Evolutionary conservation across 1,284 basidiomycete genomes (phyloP).

Genomic region (Erythrobasidium hasegawianum): DNA sequence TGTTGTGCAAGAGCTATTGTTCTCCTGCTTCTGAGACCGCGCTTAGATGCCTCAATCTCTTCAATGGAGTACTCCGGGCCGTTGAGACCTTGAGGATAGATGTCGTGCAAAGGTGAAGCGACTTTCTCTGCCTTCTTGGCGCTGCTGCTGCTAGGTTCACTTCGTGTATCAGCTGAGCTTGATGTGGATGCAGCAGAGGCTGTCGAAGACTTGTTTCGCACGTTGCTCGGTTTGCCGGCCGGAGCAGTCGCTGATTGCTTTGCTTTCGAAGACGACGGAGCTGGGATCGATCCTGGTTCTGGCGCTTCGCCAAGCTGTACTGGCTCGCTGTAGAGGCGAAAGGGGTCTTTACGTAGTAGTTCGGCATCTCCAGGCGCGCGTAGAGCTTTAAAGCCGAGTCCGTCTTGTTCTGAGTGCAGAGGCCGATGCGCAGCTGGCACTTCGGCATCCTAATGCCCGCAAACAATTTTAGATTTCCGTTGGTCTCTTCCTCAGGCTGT

Average conservation of each 20-base stretch:
- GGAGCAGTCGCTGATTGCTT: conserved; percentile 18
- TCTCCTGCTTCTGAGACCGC: conserved; percentile 1
- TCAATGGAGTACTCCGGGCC: conserved; percentile 40
- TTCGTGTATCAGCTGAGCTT: conserved; percentile 51
- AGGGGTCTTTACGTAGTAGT: conserved; percentile 57
- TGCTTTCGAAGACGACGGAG: conserved; percentile 43
- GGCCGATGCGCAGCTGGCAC: neutral
- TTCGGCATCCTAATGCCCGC: conserved; percentile 6
- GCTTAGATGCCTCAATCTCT: conserved; percentile 37
- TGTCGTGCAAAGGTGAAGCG: conserved; percentile 34
- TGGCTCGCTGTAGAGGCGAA: conserved; percentile 55
- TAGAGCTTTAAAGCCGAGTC: conserved; percentile 48
- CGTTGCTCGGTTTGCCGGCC: conserved; percentile 1
- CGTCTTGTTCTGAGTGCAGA: conserved; percentile 43
- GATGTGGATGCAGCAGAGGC: conserved; percentile 51
- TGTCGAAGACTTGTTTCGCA: neutral
- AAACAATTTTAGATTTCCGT: neutral
- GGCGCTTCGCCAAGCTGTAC: conserved; percentile 45
- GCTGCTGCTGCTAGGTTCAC: neutral
- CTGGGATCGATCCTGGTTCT: conserved; percentile 37
- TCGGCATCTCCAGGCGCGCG: conserved; percentile 52
- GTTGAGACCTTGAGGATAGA: conserved; percentile 37
- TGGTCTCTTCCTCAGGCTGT: neutral
- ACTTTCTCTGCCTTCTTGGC: conserved; percentile 35
- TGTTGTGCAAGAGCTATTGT: neutral